These are phyloP conservation scores for Phytomonas francai DNA, from an alignment of 208 protist species.

Conservation along the genomic window DNA sequence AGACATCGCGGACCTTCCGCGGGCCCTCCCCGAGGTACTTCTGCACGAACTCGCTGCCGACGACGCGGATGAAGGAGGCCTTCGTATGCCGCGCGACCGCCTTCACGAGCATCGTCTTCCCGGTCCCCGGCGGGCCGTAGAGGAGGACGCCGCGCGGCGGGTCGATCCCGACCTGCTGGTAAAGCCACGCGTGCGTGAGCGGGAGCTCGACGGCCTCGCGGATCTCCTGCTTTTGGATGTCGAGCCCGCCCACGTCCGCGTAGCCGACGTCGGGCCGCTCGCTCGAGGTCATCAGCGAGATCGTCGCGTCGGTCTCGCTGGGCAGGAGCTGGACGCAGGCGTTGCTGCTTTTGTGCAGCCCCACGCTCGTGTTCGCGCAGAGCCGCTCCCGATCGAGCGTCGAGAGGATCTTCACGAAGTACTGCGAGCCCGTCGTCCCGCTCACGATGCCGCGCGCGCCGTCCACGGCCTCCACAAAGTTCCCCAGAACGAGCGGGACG, in stretches of 20 bases:
- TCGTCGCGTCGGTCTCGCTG: slow-evolving; percentile 96
- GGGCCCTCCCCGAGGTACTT: slow-evolving; percentile 99
- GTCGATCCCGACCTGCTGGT: slow-evolving; percentile 99
- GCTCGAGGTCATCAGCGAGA: slow-evolving; percentile 90
- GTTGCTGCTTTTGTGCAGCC: slow-evolving; percentile 98
- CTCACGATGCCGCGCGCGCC: slow-evolving; percentile 91
- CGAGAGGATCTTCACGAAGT: slow-evolving; percentile 97
- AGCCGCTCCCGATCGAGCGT: slow-evolving; percentile 97
- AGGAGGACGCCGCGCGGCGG: slow-evolving; percentile 99
- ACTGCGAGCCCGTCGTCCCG: slow-evolving; percentile 95
- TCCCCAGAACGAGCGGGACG: slow-evolving; percentile 99
- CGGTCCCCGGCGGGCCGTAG: slow-evolving; percentile 96
- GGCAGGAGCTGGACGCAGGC: slow-evolving; percentile 98
- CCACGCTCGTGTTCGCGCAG: slow-evolving; percentile 99
- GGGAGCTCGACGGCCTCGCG: slow-evolving; percentile 99
- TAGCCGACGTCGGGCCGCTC: slow-evolving; percentile 95
- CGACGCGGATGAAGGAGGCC: slow-evolving; percentile 97
- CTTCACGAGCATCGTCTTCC: slow-evolving; percentile 99
- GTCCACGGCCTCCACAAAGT: slow-evolving; percentile 99
- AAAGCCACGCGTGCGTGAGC: slow-evolving; percentile 98
- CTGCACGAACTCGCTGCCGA: slow-evolving; percentile 99
- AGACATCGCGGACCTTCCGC: slow-evolving; percentile 98
- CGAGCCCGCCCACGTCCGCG: slow-evolving; percentile 97
- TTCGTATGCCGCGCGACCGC: slow-evolving; percentile 99
- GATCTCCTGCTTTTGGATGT: slow-evolving; percentile 99